Evolutionary conservation across 148 eudicot genomes (phyloP).

Genomic region (Silene uniflora): DNA sequence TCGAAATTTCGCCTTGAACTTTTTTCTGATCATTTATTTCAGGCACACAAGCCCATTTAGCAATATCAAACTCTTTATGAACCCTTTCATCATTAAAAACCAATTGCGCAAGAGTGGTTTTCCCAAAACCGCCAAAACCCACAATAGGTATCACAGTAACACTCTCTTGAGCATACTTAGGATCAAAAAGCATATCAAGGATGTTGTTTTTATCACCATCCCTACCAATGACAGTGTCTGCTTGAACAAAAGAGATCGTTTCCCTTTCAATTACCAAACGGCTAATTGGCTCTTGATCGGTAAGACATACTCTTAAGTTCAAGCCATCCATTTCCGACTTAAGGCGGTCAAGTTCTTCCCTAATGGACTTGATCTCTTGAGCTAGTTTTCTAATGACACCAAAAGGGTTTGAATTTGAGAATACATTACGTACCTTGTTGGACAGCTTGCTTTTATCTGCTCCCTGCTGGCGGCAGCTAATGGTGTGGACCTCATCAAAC

Average conservation of each 20-base stretch:
- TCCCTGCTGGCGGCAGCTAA: neutral
- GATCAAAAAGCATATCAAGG: constrained; percentile 12
- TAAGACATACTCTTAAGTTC: neutral
- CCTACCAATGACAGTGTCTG: constrained; percentile 3
- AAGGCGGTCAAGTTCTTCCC: no score
- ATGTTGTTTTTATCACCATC: neutral
- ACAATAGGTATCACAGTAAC: no score
- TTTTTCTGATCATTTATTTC: neutral
- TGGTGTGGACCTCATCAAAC: neutral
- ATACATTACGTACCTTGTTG: no score
- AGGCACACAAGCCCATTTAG: neutral
- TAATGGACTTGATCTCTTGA: no score
- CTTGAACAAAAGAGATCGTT: neutral
- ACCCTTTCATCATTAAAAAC: constrained; percentile 13
- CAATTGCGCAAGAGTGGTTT: constrained; percentile 14
- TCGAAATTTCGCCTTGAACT: neutral
- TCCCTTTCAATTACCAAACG: constrained; percentile 3
- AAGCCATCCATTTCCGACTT: constrained; percentile 3
- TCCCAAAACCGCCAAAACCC: no score
- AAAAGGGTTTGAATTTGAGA: no score
- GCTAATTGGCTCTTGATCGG: neutral
- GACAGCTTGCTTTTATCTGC: no score
- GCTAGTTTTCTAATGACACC: no score
- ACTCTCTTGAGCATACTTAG: neutral
- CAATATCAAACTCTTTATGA: neutral